These are phyloP conservation scores for Triadica sebifera DNA, from an alignment of 345 rosid species.

Conservation along the genomic window DNA sequence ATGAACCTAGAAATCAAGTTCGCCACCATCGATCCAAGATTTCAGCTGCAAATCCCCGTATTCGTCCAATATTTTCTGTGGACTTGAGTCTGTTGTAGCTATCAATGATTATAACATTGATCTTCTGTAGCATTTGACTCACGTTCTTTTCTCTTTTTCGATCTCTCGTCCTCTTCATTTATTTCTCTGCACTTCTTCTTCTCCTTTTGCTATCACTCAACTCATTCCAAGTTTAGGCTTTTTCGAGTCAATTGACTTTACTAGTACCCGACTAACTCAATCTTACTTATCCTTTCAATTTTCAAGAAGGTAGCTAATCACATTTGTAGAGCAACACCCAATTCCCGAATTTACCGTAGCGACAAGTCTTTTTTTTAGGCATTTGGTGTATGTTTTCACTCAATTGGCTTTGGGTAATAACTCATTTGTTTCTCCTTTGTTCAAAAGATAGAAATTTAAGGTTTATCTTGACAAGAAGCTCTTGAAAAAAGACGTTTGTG, in stretches of 20 bases:
- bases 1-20: no score
- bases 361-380: conserved; percentile 37
- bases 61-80: no score
- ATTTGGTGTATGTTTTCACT: background rate
- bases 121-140: conserved; percentile 23
- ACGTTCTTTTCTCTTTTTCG: conserved; percentile 17
- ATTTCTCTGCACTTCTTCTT: conserved; percentile 1
- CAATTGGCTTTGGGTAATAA: background rate
- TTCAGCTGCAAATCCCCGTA: no score
- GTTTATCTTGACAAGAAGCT: conserved; percentile 56
- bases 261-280: conserved; percentile 11
- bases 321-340: conserved; percentile 64
- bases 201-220: conserved; percentile 21
- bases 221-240: background rate
- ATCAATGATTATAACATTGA: no score
- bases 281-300: conserved; percentile 18
- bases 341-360: conserved; percentile 85
- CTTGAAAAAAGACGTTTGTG: conserved; percentile 54
- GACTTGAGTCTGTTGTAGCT: no score
- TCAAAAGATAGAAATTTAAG: conserved; percentile 80
- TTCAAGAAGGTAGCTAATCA: conserved; percentile 17
- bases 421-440: background rate
- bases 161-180: conserved; percentile 13
- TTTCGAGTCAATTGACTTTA: background rate
- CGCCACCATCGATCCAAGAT: no score